Evolutionary conservation across 257 asterid genomes (phyloP).

Genomic region (Salvia rosmarinus): DNA sequence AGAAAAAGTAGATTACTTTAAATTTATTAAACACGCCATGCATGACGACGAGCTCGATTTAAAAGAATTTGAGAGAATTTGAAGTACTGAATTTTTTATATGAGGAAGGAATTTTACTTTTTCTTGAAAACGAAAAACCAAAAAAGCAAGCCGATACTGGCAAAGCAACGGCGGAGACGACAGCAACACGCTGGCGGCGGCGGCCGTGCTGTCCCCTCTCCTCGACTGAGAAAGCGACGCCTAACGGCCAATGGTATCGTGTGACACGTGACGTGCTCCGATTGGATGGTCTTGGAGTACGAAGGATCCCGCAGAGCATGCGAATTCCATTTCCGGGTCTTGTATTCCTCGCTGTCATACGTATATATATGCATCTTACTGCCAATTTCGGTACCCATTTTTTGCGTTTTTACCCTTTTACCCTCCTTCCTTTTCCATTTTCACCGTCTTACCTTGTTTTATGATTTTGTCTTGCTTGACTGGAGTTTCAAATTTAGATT

Average conservation of each 20-base stretch:
- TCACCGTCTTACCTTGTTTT: not conserved
- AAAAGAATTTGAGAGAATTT: too few relatives aligned
- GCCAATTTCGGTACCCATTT: not conserved
- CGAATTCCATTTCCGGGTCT: slow-evolving; percentile 57
- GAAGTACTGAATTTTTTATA: too few relatives aligned
- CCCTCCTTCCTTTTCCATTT: not conserved
- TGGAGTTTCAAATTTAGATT: not conserved
- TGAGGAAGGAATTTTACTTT: too few relatives aligned
- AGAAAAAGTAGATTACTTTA: too few relatives aligned
- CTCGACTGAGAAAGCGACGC: slow-evolving; percentile 51
- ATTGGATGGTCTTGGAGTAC: slow-evolving; percentile 32
- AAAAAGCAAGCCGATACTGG: not conserved
- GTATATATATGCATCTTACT: slow-evolving; percentile 8
- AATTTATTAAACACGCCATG: too few relatives aligned
- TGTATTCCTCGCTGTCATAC: slow-evolving; percentile 21
- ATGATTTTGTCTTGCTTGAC: slow-evolving; percentile 25
- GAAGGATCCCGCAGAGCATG: slow-evolving; percentile 51
- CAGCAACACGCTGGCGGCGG: slow-evolving; percentile 50
- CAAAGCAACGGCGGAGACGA: slow-evolving; percentile 44
- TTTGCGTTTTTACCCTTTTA: slow-evolving; percentile 18
- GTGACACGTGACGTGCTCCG: slow-evolving; percentile 26
- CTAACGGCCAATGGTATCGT: slow-evolving; percentile 39
- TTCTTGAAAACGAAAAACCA: too few relatives aligned
- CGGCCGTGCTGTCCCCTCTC: slow-evolving; percentile 63
- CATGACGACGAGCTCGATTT: too few relatives aligned